Percentiles rank a stretch among this genome's conserved stretches.
These are phyloP conservation scores for Thelephora ganbajun DNA, from an alignment of 768 basidiomycete species.

Conservation along the genomic window DNA sequence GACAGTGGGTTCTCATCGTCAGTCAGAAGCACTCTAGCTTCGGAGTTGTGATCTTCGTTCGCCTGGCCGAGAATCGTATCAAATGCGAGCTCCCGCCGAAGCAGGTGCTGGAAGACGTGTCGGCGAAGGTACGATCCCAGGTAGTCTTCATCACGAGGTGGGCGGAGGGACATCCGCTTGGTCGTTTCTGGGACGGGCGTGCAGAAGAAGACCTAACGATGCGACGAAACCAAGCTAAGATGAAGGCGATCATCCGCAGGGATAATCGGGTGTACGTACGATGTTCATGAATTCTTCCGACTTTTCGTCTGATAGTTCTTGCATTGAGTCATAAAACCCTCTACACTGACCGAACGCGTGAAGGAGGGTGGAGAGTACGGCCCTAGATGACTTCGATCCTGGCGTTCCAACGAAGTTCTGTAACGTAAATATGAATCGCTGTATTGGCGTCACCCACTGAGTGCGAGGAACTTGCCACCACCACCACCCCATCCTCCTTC, in stretches of 20 bases:
- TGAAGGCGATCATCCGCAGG: not conserved
- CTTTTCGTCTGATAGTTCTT: conserved; percentile 29
- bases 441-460: not conserved
- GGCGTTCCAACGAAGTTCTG: conserved; percentile 80
- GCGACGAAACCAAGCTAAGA: not conserved
- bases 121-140: conserved; percentile 55
- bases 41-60: conserved; percentile 22
- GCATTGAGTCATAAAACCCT: conserved; percentile 62
- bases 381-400: conserved; percentile 43
- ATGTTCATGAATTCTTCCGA: conserved; percentile 55
- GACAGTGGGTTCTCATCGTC: conserved; percentile 51
- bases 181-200: conserved; percentile 27
- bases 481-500: conserved; percentile 59
- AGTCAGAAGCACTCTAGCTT: conserved; percentile 35
- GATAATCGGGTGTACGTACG: conserved; percentile 31
- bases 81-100: conserved; percentile 39
- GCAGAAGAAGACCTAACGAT: conserved; percentile 68
- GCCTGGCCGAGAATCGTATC: conserved; percentile 8
- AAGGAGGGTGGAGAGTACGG: conserved; percentile 58
- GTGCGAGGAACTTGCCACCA: conserved; percentile 43
- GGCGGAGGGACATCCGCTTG: conserved; percentile 43
- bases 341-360: conserved; percentile 67
- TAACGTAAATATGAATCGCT: not conserved
- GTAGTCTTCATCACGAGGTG: conserved; percentile 40
- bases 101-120: conserved; percentile 38